These are phyloP conservation scores for Tillandsia leiboldiana DNA, from an alignment of 176 grass and related monocot species.

Conservation along the genomic window DNA sequence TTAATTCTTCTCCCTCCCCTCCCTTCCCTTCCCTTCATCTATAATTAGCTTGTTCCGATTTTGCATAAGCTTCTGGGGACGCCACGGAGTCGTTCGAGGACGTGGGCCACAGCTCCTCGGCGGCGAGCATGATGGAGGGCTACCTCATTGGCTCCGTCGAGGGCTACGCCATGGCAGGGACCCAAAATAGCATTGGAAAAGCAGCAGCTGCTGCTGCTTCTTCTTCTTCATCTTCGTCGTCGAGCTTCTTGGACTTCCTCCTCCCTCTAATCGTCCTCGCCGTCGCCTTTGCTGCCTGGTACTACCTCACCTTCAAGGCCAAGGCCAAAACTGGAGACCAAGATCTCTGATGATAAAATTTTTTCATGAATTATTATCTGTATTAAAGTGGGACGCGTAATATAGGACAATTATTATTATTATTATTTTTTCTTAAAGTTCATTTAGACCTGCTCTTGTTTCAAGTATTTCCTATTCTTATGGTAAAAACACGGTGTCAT, in stretches of 20 bases:
- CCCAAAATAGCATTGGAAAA: not conserved
- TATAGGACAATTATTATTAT: no score
- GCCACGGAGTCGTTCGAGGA: slow-evolving; percentile 69
- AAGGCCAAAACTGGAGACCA: not conserved
- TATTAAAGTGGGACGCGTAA: no score
- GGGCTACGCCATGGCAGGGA: slow-evolving; percentile 16
- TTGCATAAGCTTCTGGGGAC: slow-evolving; percentile 43
- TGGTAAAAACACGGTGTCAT: no score
- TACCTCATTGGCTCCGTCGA: slow-evolving; percentile 50
- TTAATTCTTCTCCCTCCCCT: not conserved
- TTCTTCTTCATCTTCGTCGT: slow-evolving; percentile 44
- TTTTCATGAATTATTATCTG: no score
- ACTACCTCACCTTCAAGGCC: slow-evolving; percentile 53
- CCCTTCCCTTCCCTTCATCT: not conserved
- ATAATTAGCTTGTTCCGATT: no score
- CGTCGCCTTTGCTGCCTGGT: slow-evolving; percentile 66
- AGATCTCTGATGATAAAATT: not conserved
- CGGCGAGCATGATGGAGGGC: slow-evolving; percentile 58
- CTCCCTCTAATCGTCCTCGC: slow-evolving; percentile 49
- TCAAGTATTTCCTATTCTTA: no score
- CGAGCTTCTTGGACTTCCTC: slow-evolving; percentile 51
- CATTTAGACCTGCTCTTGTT: no score
- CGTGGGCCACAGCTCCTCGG: slow-evolving; percentile 66
- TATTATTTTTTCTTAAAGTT: no score
- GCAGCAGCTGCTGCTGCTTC: slow-evolving; percentile 33